phyloP scores from a whole-genome alignment of 2,329 filamentous ascomycete species.

The Hirsutella rhossiliensis region DNA sequence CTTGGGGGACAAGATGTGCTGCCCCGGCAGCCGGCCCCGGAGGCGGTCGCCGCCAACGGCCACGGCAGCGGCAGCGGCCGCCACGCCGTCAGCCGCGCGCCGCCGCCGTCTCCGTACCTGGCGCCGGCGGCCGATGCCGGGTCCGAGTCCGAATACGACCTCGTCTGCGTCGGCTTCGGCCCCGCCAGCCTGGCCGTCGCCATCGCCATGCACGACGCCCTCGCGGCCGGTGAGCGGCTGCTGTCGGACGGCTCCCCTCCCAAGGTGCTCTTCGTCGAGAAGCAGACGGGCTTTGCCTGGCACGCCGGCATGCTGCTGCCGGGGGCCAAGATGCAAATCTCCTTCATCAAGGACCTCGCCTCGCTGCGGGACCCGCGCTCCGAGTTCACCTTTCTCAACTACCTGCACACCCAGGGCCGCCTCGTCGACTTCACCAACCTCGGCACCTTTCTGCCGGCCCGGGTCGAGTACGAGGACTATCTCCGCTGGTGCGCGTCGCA shows the following conservation, averaged over 20 bases:
- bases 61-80: constrained; percentile 1
- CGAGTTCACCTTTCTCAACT: constrained; percentile 92
- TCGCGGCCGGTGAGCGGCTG: constrained; percentile 37
- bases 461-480: constrained; percentile 90
- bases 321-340: constrained; percentile 94
- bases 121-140: constrained; percentile 30
- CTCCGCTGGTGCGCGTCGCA: constrained; percentile 80
- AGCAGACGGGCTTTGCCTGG: constrained; percentile 76
- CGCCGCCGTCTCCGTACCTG: constrained; percentile 19
- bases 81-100: constrained; percentile 8
- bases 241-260: constrained; percentile 35
- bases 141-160: constrained; percentile 59
- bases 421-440: constrained; percentile 87
- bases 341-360: constrained; percentile 91
- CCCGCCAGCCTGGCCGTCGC: constrained; percentile 84
- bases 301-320: constrained; percentile 92
- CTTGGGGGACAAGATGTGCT: too few species aligned
- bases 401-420: constrained; percentile 70
- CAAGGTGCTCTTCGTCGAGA: constrained; percentile 78
- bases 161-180: constrained; percentile 87
- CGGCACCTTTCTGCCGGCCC: constrained; percentile 73
- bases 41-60: not conserved
- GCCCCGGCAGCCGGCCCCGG: too few species aligned
- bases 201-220: constrained; percentile 74
- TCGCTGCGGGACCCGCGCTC: constrained; percentile 79